Evolutionary conservation across 2,329 filamentous ascomycete genomes (phyloP), one percentile per base, ranked within the genome.

Genomic region (Ceratocystis diversiconidia): DNA sequence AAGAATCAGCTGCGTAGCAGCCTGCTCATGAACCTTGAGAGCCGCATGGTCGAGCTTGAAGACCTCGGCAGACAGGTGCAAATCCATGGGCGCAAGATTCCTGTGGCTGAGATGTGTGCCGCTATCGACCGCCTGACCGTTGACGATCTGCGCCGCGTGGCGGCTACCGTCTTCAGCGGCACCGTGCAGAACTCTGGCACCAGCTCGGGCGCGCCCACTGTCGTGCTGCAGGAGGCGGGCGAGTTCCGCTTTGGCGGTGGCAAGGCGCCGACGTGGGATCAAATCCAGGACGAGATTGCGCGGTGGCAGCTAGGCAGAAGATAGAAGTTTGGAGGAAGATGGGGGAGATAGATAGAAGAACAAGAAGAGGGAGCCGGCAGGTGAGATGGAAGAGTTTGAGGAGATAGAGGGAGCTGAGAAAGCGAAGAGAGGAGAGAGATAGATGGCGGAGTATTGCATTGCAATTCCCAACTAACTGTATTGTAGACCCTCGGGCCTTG

Each of bases 1-100:
- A 99, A 99, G 83, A 99, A 99, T 75, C 94, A 99, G 78, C 84
- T 99, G 17, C 85, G 92, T 52, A 92, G 87, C 15, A 89, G 85
- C 66, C 80, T 99, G 50, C 82, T 99, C 62, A 99, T 99, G 94
- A 99, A 99, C 76, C 84, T 99, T 32, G 94, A 99, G 78, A 91
- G 86, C 70, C 83, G 94, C 68, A 96, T 99, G 91, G 91, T 99
- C 8, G 94, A 97, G 78, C 82, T 99, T 5, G 94, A 99, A 76
- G 94, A 99, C 74, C 81, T 99, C 0, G 94, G 94, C 25, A 80
- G 94, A 69, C 92, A 96, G 74, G 90, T 99, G 10, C 94, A 97
- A 78, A 90, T 96, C n/a, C 92, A 97, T 73, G 94, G 92, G 25
- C 84, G 85, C 70, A 96, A 96, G 78, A 84, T 97, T 5, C 88